Evolutionary conservation across 1,284 basidiomycete species (phyloP), one percentile per base, ranked within the genome.

Genomic region (Vanrija sp.): DNA sequence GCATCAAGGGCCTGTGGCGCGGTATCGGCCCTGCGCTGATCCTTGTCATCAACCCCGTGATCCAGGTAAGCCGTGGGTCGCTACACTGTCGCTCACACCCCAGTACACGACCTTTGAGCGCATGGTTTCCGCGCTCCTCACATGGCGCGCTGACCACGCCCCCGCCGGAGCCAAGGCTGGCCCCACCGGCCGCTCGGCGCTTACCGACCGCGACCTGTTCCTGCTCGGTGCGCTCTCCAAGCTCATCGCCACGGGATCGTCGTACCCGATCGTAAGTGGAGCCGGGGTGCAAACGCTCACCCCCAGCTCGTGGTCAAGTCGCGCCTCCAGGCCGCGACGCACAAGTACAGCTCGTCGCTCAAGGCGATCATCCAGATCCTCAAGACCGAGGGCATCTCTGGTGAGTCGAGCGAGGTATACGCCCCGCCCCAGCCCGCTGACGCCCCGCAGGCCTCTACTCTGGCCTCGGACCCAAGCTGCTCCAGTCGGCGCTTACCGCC

Each of bases 21-120:
- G 96, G 96, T n/a, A 83, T 99, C 39, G 92, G 93, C 0, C 94
- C 96, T 3, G 94, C 95, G 16, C 79, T 98, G 48, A 82, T 94
- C 35, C 81, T 98, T 42, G 94, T 98, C 64, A 84, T 93, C 66
- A 99, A 99, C 75, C 96, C 96, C 8, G 89, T 99, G 35, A 81
- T 98, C 41, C 82, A 83, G 70, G 77, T 77, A 36, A 46, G 73
- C 57, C 3, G 12, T 45, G 15, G 14, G 3, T 14, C 19, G 37
- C 27, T 18, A 27, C 25, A 24, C 6, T 23, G 16, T 38, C 15
- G 25, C 54, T 56, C 16, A 57, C 51, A 19, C 12, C 12, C 4
- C 49, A 71, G 67, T 93, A 92, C 68, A 93, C 88, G 7, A 82
- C 87, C 0, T 96, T 85, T 56, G 87, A 88, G 75, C 89, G 95